Evolutionary conservation across 1,284 basidiomycete genomes (phyloP), one percentile per base, ranked within the genome.

Genomic region (Cryptococcus jaspeensis): DNA sequence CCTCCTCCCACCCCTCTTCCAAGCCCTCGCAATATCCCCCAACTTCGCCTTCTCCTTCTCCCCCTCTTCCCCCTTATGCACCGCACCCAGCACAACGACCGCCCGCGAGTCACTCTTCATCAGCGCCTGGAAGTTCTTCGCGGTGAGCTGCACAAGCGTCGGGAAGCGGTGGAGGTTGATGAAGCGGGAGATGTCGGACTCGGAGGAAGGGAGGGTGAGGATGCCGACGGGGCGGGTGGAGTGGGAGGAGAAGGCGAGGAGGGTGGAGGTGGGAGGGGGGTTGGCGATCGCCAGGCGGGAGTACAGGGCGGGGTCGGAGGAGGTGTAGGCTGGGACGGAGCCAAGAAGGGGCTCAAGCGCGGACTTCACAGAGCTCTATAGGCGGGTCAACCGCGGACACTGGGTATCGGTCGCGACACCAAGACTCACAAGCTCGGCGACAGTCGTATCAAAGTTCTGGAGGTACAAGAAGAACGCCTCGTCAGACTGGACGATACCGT

Each of bases 181-280:
- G 84, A 88, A 92, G 0, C 70, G 56, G 4, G 61, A 13, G 53
- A 76, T 49, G 67, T 67, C 43, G 25, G 68, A 52, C 18, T 66
- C 37, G 18, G 59, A 60, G 15, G 66, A 45, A 9, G 67, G 64
- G 53, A 80, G 73, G 1, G 69, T 37, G 23, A 80, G 61, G 0
- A 71, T 62, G 9, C 66, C 68, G 13, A 71, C 62, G 0, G 74
- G 74, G 6, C 58, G 57, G 13, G 58, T 50, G 2, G 66, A 64
- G 64, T 84, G 80, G 63, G 89, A 86, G 66, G 93, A 93, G 74
- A 95, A 82, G 0, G 84, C 85, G 49, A 94, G 74, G 38, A 96
- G 77, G 0, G 82, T 82, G 55, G 89, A 86, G 1, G 73, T 69
- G 7, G 70, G 64, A 3, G 63, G 70, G 2, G 80, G 68, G 5